A percentile compares a stretch with the other conserved stretches of the same genome.
Conservation (phyloP, 257 asterid species). For the Linaria vulgaris region DNA sequence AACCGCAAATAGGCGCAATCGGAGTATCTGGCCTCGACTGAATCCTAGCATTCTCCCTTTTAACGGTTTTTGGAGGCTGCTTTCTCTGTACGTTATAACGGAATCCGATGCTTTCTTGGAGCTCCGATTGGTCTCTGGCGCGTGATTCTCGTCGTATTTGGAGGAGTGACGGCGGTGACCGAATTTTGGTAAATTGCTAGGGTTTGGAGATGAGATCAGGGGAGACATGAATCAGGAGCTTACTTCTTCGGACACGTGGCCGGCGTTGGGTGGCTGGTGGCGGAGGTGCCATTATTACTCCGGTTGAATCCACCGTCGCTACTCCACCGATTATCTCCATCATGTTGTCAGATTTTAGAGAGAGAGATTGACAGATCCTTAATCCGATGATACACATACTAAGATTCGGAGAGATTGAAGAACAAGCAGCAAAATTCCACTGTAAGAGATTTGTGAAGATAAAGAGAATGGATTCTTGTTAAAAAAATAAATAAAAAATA, state of each 20-base stretch:
- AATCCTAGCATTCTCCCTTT: constrained; percentile 28
- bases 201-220: constrained; percentile 32
- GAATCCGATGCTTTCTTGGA: constrained; percentile 20
- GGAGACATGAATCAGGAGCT: constrained; percentile 55
- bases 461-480: constrained; percentile 3
- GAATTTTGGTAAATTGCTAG: constrained; percentile 36
- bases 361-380: background rate
- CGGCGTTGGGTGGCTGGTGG: constrained; percentile 38
- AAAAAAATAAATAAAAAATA: constrained; percentile 7
- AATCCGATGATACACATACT: background rate
- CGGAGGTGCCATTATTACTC: constrained; percentile 29
- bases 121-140: constrained; percentile 8
- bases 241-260: constrained; percentile 45
- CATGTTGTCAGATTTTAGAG: background rate
- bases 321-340: constrained; percentile 13
- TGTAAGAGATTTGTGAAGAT: constrained; percentile 24
- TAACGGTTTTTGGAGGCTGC: constrained; percentile 27
- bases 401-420: constrained; percentile 18
- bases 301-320: constrained; percentile 12
- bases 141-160: constrained; percentile 27
- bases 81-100: constrained; percentile 25
- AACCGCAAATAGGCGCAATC: no score
- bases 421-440: background rate
- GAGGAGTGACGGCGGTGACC: constrained; percentile 31
- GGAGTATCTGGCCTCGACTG: constrained; percentile 66